Evolutionary conservation across 805 yeast species (phyloP), one percentile per base, ranked within the genome.

Genomic region (Alloascoidea hylecoeti): DNA sequence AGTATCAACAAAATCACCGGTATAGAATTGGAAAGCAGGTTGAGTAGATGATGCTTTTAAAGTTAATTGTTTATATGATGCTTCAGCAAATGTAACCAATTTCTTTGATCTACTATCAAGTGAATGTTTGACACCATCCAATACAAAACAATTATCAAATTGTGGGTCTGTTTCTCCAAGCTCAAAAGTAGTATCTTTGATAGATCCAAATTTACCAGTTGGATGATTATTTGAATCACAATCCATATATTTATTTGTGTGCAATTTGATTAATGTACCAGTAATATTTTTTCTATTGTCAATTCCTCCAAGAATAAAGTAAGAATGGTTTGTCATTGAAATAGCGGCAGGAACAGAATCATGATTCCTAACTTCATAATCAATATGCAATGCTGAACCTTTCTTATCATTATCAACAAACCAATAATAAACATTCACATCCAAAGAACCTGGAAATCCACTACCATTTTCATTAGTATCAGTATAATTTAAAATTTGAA

Each of bases 1-100:
- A 17, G 50, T 58, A 34, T 55, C 43, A 16, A 63, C 57, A 38
- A 58, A 56, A 46, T 68, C 72, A 19, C 75, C 77, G 16, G 76
- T 70, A 51, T 72, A 72, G 27, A 72, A 54, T 48, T 70, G 76
- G 57, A 68, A 69, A 2, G 70, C 51, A 5, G 78, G 78, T 38
- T 72, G 78, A 2, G 78, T 72, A 4, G 73, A 56, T 6, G 52
- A 49, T 3, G 64, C 62, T 13, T 52, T 51, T 18, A 72, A 47
- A 27, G 50, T 50, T 27, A 63, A 46, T 4, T 51, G 48, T 1
- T 70, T 61, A 42, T 63, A 63, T 2, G 49, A 45, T 3, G 70
- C 73, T 42, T 55, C 58, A 27, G 63, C 45, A 3, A 69, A 52
- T 17, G 53, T 43, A 34, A 44, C 52, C 42, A 63, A 47, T n/a